Evolutionary conservation across 1,284 basidiomycete species (phyloP).

Genomic region (Rhodotorula sp.): DNA sequence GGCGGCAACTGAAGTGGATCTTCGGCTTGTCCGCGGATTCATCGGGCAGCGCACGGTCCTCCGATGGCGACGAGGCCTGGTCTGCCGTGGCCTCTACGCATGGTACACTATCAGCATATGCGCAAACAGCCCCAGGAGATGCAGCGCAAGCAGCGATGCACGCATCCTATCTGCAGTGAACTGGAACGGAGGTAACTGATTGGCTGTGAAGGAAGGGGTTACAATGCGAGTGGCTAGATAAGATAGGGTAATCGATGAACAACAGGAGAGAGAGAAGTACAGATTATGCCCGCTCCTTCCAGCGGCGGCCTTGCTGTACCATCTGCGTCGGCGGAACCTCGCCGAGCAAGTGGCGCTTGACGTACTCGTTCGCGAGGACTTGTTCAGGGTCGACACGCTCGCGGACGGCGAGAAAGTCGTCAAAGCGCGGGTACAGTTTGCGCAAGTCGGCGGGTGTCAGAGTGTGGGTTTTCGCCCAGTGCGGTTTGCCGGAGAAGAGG

Average conservation of each 20-base stretch:
- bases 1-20: too few relatives aligned
- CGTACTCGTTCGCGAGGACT: conserved; percentile 63
- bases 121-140: too few relatives aligned
- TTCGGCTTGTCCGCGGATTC: too few relatives aligned
- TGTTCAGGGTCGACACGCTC: conserved; percentile 73
- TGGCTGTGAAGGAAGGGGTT: not conserved
- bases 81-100: too few relatives aligned
- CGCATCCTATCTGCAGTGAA: too few relatives aligned
- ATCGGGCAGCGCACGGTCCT: too few relatives aligned
- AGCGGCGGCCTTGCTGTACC: conserved; percentile 12
- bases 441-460: conserved; percentile 67
- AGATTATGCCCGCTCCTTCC: conserved; percentile 10
- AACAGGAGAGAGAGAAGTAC: not conserved
- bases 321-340: conserved; percentile 1
- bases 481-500: conserved; percentile 74
- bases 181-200: too few relatives aligned
- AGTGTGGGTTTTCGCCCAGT: conserved; percentile 94
- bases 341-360: conserved; percentile 54
- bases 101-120: too few relatives aligned
- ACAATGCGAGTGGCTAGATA: not conserved
- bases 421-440: conserved; percentile 75
- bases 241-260: too few relatives aligned
- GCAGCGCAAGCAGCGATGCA: too few relatives aligned
- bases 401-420: conserved; percentile 71
- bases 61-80: too few relatives aligned